A percentile compares a stretch with the other conserved stretches of the same genome.
These are phyloP conservation scores for Austroboletus novae-zelandiae DNA, from an alignment of 1,284 basidiomycete species.

Conservation along the genomic window DNA sequence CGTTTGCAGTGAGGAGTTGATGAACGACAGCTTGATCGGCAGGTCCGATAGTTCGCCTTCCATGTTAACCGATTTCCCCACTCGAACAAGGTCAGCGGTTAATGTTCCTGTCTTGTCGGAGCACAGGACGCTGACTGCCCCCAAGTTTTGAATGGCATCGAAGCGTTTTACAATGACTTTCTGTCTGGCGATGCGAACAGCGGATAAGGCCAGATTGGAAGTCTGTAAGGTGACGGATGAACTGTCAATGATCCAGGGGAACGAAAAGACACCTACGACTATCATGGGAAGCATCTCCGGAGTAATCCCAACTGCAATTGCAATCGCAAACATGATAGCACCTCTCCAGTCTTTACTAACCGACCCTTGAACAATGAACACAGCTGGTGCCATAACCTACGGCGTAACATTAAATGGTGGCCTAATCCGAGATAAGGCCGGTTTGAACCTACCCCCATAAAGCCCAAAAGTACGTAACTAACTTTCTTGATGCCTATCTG, in stretches of 20 bases:
- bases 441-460: constrained; percentile 26
- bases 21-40: constrained; percentile 26
- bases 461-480: constrained; percentile 30
- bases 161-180: constrained; percentile 35
- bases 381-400: constrained; percentile 30
- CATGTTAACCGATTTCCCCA: constrained; percentile 28
- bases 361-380: constrained; percentile 30
- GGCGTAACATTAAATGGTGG: background rate
- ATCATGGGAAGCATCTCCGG: constrained; percentile 35
- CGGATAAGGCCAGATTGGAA: constrained; percentile 31
- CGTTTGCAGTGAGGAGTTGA: constrained; percentile 30
- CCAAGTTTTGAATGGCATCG: constrained; percentile 32
- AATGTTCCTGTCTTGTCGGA: constrained; percentile 34
- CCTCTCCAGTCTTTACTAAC: constrained; percentile 33
- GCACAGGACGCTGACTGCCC: constrained; percentile 29
- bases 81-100: constrained; percentile 32
- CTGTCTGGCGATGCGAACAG: constrained; percentile 32
- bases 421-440: background rate
- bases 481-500: constrained; percentile 33
- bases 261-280: constrained; percentile 19
- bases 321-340: constrained; percentile 32
- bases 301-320: constrained; percentile 30
- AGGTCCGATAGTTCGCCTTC: constrained; percentile 23
- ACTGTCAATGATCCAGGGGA: background rate
- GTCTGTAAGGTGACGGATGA: constrained; percentile 21